Conservation (phyloP, 2,329 filamentous ascomycete genomes). For the Cladorrhinum sp. region DNA sequence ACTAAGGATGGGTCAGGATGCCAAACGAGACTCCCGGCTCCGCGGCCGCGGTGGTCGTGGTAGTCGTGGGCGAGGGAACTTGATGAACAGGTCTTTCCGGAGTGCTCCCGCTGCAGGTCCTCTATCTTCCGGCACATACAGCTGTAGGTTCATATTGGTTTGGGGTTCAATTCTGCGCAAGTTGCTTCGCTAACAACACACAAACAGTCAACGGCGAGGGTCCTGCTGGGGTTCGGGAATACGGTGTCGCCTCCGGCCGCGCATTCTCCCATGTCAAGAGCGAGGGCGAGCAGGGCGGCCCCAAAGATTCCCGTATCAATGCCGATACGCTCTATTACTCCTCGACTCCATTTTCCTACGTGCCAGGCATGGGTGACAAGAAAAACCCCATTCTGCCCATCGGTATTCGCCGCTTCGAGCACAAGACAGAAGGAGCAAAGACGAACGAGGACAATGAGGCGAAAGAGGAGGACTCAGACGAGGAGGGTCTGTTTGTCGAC, state of each 20-base stretch:
- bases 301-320: conserved; percentile 46
- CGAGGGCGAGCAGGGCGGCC: conserved; percentile 18
- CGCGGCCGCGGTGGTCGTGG: conserved; percentile 31
- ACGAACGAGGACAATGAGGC: conserved; percentile 55
- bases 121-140: conserved; percentile 31
- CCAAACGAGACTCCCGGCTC: conserved; percentile 25
- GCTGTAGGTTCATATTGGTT: conserved; percentile 18
- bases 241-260: conserved; percentile 14
- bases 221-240: conserved; percentile 28
- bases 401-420: conserved; percentile 53
- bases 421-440: conserved; percentile 53
- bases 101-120: conserved; percentile 35
- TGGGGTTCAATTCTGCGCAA: background rate
- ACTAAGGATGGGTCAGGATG: conserved; percentile 33
- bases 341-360: conserved; percentile 37
- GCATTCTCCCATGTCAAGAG: conserved; percentile 12
- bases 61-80: conserved; percentile 31
- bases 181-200: conserved; percentile 1
- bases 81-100: conserved; percentile 26
- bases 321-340: conserved; percentile 52
- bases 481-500: conserved; percentile 27
- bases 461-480: conserved; percentile 25
- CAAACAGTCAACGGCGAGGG: conserved; percentile 13
- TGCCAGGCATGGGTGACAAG: conserved; percentile 39
- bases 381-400: conserved; percentile 46